These are phyloP conservation scores for Sergeia podlipaevii DNA, from an alignment of 208 protist genomes.

Conservation along the genomic window DNA sequence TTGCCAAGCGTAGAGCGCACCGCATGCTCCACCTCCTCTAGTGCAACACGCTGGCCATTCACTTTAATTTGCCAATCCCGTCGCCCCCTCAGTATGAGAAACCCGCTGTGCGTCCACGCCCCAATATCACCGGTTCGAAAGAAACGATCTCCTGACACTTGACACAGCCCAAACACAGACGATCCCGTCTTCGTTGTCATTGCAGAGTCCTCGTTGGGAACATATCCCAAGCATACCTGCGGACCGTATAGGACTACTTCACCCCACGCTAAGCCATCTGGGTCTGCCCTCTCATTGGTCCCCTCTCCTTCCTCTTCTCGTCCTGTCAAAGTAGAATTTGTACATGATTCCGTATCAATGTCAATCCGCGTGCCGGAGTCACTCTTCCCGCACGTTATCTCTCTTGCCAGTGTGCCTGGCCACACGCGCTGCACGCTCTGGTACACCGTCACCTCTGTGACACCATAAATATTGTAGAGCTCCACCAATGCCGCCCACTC, in stretches of 20 bases:
- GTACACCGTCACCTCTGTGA: constrained; percentile 68
- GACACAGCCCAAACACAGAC: constrained; percentile 11
- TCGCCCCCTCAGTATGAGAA: constrained; percentile 26
- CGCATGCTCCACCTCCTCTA: constrained; percentile 52
- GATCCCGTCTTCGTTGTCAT: background rate
- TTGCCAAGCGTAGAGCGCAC: constrained; percentile 8
- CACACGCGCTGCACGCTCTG: constrained; percentile 27
- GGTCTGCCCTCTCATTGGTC: background rate
- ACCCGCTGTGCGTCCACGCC: background rate
- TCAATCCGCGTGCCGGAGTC: constrained; percentile 12
- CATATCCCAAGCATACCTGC: constrained; percentile 54
- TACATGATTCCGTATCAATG: constrained; percentile 6
- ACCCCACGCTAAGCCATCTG: constrained; percentile 4
- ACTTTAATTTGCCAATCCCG: constrained; percentile 53
- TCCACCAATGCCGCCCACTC: constrained; percentile 28
- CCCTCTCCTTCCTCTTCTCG: background rate
- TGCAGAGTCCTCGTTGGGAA: constrained; percentile 1
- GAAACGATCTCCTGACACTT: constrained; percentile 8
- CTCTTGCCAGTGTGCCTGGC: constrained; percentile 9
- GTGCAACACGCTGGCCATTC: constrained; percentile 45
- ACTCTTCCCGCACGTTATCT: constrained; percentile 30
- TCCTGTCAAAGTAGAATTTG: too few species aligned
- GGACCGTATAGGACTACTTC: constrained; percentile 41
- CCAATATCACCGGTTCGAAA: constrained; percentile 54
- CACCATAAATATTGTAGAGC: constrained; percentile 63